Conservation (phyloP, 345 rosid species). For the Aquilaria sinensis region DNA sequence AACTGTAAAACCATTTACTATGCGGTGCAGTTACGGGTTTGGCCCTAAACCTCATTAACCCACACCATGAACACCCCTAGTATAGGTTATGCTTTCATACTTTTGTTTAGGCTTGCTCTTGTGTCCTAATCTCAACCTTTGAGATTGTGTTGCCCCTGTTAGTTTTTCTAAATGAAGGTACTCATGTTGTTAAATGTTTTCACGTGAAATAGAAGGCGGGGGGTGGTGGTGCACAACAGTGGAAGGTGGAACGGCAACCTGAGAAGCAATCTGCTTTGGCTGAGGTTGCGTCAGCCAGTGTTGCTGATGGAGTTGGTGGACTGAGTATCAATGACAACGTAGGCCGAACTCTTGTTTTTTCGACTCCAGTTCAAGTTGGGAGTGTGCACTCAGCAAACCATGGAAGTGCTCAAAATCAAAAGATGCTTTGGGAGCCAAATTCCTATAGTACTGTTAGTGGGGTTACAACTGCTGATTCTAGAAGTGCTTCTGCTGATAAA, state of each 20-base stretch:
- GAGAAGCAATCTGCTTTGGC: slow-evolving; percentile 20
- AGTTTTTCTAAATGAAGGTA: background rate
- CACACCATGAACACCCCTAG: too few relatives aligned
- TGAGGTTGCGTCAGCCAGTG: slow-evolving; percentile 18
- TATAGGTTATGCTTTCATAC: too few relatives aligned
- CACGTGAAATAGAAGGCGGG: slow-evolving; percentile 30
- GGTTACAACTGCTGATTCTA: slow-evolving; percentile 20
- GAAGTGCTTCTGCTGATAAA: slow-evolving; percentile 21
- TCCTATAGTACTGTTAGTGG: slow-evolving; percentile 52
- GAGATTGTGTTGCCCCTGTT: background rate
- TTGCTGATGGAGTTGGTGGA: slow-evolving; percentile 34
- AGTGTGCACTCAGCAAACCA: slow-evolving; percentile 10
- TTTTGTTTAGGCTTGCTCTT: too few relatives aligned
- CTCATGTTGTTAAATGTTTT: background rate
- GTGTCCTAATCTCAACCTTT: background rate
- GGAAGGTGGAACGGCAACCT: slow-evolving; percentile 27
- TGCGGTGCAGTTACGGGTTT: background rate
- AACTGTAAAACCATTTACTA: too few relatives aligned
- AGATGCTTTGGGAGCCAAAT: slow-evolving; percentile 45
- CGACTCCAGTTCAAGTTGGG: slow-evolving; percentile 5
- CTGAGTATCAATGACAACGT: slow-evolving; percentile 40
- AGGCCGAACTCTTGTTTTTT: slow-evolving; percentile 21
- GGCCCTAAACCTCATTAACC: too few relatives aligned
- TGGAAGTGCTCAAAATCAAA: slow-evolving; percentile 17
- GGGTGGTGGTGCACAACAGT: slow-evolving; percentile 16